Base-by-base conservation (phyloP, 371 early-diverging fungal genomes). In the Mortierella polycephala region DNA sequence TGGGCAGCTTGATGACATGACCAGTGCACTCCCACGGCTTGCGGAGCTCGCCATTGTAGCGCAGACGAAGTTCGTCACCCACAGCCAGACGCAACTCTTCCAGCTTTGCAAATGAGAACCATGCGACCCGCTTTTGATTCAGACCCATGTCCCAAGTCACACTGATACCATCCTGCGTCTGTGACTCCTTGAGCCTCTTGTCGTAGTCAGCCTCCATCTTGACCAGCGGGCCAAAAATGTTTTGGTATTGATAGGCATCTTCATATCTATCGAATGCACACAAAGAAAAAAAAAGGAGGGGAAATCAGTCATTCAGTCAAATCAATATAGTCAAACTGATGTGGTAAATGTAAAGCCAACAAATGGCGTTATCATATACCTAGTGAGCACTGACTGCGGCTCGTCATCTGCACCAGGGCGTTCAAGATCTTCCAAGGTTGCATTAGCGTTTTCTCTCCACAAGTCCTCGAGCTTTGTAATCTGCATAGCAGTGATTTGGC, bases 121-220 rank as follows among this genome's bases (percentile, higher is more conserved):
- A 96, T 0, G 97, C 99, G 46, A 96, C 83, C n/a, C 92, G 90
- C 83, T 96, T 96, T 74, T 90, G 91, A 83, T 96, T 99, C 64
- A 98, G 83, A 51, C 98, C 96, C n/a, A 93, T 89, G 83, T 98
- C 97, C 98, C 99, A 98, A 21, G 97, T 93, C 16, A 99, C 96
- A 21, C 92, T 90, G 61, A 99, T 94, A 71, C 96, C 94, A 57
- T 96, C 96, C 83, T 99, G 96, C 4, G 96, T 96, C 85, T 99
- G 98, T 7, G 96, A 88, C 81, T 99, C 99, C 81, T 97, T 98
- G 53, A 97, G 77, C 67, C 94, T 91, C 62, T 94, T 90, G 77
- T 99, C 99, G 75, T 98, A 95, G 62, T 98, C 96, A 23, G 98
- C 98, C 82, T 99, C 99, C 89, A 97, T 88, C 70, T 95, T 94